These are phyloP conservation scores for Cydonia oblonga DNA, from an alignment of 331 rosid species.

Conservation along the genomic window DNA sequence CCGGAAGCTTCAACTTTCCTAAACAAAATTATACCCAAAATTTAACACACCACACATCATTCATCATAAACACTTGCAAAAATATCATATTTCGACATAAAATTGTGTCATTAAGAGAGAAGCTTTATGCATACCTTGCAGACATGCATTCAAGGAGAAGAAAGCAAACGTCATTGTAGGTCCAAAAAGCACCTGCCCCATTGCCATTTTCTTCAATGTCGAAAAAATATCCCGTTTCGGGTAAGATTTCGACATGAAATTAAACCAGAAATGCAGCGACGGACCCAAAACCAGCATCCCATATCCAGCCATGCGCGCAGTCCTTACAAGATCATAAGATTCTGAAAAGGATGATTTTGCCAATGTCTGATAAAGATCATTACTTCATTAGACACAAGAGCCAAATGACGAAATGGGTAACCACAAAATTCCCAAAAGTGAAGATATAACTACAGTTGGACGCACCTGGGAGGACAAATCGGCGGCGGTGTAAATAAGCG, in stretches of 20 bases:
- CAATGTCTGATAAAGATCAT: slow-evolving; percentile 40
- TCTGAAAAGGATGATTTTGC: slow-evolving; percentile 27
- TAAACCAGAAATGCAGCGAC: slow-evolving; percentile 81
- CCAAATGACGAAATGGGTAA: neutral
- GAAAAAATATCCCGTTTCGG: slow-evolving; percentile 65
- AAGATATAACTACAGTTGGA: neutral
- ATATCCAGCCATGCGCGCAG: slow-evolving; percentile 80
- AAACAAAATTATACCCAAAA: neutral
- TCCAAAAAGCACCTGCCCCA: slow-evolving; percentile 82
- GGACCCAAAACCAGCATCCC: slow-evolving; percentile 85
- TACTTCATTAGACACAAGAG: neutral
- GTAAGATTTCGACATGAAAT: slow-evolving; percentile 61
- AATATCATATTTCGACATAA: too few species aligned
- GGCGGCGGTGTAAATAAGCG: slow-evolving; percentile 66
- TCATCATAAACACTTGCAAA: too few species aligned
- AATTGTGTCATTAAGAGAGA: neutral
- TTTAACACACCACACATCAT: neutral
- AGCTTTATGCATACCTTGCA: slow-evolving; percentile 49
- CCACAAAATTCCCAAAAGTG: neutral
- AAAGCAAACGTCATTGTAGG: slow-evolving; percentile 72
- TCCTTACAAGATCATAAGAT: slow-evolving; percentile 56
- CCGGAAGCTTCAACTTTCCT: neutral
- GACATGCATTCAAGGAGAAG: slow-evolving; percentile 65
- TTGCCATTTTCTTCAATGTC: slow-evolving; percentile 70
- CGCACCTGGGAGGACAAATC: slow-evolving; percentile 77